Conservation (phyloP, 2,329 filamentous ascomycete species). For the Neocatenulostroma microsporum region DNA sequence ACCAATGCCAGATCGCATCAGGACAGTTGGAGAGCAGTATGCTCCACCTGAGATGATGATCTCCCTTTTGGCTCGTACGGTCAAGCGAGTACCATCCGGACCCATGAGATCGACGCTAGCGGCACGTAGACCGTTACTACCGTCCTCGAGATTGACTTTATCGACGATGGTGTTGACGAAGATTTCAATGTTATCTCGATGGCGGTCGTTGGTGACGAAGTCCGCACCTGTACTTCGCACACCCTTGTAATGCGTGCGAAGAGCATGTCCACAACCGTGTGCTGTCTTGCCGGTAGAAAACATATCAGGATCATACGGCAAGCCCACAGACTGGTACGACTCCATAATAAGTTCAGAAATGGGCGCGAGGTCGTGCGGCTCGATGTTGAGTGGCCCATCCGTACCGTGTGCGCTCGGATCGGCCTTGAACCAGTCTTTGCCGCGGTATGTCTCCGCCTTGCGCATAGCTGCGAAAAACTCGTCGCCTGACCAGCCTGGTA, state of each 20-base stretch:
- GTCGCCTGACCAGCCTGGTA: constrained; percentile 24
- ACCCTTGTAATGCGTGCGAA: constrained; percentile 47
- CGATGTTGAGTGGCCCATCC: constrained; percentile 21
- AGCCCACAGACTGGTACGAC: constrained; percentile 20
- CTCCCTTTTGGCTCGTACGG: constrained; percentile 35
- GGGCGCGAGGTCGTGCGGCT: constrained; percentile 37
- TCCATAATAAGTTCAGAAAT: constrained; percentile 20
- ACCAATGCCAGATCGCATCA: constrained; percentile 58
- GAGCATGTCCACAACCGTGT: constrained; percentile 50
- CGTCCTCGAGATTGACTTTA: constrained; percentile 54
- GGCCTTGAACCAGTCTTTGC: constrained; percentile 21
- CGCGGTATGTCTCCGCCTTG: constrained; percentile 22
- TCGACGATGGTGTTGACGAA: constrained; percentile 42
- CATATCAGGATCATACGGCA: constrained; percentile 23
- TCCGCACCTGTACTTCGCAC: constrained; percentile 48
- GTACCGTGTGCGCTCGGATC: constrained; percentile 19
- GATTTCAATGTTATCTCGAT: constrained; percentile 41
- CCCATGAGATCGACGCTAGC: constrained; percentile 30
- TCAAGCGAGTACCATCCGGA: constrained; percentile 32
- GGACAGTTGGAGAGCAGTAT: constrained; percentile 56
- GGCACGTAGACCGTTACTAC: constrained; percentile 43
- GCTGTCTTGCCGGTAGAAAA: constrained; percentile 37
- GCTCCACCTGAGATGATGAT: constrained; percentile 44
- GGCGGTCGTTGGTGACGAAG: constrained; percentile 39
- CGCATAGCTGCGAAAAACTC: constrained; percentile 25